Evolutionary conservation across 306 rosid genomes (phyloP), one percentile per base, ranked within the genome.

Genomic region (Cicer pinnatifidum): DNA sequence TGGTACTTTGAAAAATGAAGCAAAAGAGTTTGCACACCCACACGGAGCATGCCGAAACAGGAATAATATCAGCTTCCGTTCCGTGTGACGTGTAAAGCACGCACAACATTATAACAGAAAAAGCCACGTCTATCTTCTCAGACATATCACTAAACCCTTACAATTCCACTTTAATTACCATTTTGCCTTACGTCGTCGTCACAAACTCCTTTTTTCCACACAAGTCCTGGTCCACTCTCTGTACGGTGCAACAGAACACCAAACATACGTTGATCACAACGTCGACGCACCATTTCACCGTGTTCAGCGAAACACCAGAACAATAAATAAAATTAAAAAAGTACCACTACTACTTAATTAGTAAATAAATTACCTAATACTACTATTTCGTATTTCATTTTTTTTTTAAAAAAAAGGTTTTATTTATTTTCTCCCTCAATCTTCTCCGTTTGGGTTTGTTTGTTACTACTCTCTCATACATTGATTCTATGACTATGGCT

Each of bases 401-500:
- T 3, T 28, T 28, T 2, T 2, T 23, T 2, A 2, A n/a, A n/a
- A 23, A 23, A 23, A 28, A 28, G 5, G 35, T 28, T 56, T 81
- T 54, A 38, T 50, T 47, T 10, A 15, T 82, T 73, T 82, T 37
- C 56, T 4, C 16, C 48, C 52, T 73, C 78, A 39, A 23, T 68
- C 80, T 68, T 78, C 78, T 59, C 20, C 39, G 2, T 23, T 4
- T 47, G 3, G 62, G 38, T 23, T 47, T 28, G 15, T 39, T 20
- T 6, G 13, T 39, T 11, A 37, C 46, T 13, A 48, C 72, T 45
- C 72, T 45, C 39, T 45, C 60, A 41, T 47, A 28, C 35, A 3
- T 57, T 37, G 69, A 44, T 51, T 69, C 81, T 72, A 88, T 91
- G 96, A 96, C 82, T 76, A 94, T 94, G 99, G 97, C 88, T 71